Base-by-base conservation (phyloP, 2,329 filamentous ascomycete genomes). In the Triangularia verruculosa region DNA sequence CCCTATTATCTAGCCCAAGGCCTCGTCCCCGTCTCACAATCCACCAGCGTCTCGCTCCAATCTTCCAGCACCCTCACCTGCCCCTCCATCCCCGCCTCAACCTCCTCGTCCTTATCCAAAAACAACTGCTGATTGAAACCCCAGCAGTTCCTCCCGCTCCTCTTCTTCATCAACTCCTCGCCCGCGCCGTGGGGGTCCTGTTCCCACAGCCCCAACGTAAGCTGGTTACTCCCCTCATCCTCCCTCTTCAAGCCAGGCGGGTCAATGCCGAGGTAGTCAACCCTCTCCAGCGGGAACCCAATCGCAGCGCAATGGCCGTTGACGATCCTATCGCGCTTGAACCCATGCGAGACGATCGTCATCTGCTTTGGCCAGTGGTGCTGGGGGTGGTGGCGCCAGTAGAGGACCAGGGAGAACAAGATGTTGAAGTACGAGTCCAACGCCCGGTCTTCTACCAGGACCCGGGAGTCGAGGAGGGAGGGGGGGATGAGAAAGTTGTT, bases 401-500 rank as follows among this genome's bases (percentile, higher is more conserved):
- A 86, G 34, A 77, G 72, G 15, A 80, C 70, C 2, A 96, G 79
- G 12, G 89, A 89, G 73, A 93, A 93, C 15, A 96, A 77, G 4
- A 97, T 78, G 73, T 97, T 97, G 73, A 93, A 89, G 72, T 92
- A 94, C 1, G 90, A 94, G 75, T 97, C 93, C 1, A 94, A 86
- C 0, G 93, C 92, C 61, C 84, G 82, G 8, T 88, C 83, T 72
- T 97, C 93, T 1, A 86, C 72, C 0, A 85, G 72, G 17, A 92
- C 78, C 24, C 79, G 79, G n/a, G 61, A 51, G 1, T 72, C 61
- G 6, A 80, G 59, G 12, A 81, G 70, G 11, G 68, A 72, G 73
- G 70, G 11, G 68, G 72, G 73, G 83, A 86, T 4, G n/a, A 8
- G 1, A 47, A 47, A 82, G 9, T 67, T 66, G 71, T 85, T 82